Evolutionary conservation across 164 flowering plant genomes (phyloP), one percentile per base, ranked within the genome.

Genomic region (Dillenia suffruticosa): DNA sequence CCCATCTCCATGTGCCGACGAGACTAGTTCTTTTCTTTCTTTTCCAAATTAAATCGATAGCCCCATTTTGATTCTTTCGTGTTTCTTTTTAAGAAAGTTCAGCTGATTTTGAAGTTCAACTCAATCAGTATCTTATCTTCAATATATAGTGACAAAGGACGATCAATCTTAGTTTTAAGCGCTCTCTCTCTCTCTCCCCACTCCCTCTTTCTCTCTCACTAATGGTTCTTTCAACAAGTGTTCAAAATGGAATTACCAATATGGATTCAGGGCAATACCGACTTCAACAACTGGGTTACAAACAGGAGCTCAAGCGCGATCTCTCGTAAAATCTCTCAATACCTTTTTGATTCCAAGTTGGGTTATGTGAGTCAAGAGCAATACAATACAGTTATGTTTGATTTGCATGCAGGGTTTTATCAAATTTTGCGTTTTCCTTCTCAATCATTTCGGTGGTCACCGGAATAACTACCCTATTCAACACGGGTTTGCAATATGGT

Each of bases 231-330:
- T 77, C 83, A 19, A 45, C 75, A 17, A 66, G 64, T 26, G 71
- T 50, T 62, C 62, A 60, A 40, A 72, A 70, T 49, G 77, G 71
- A 26, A 45, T 40, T 53, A 55, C 7, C 47, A 63, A 77, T 7
- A 19, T 62, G 12, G 97, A 88, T 70, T 70, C 97, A 5, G 96
- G 97, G 44, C 82, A 74, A 51, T 51, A 85, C 51, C 87, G 97
- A 14, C 79, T 88, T 32, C 70, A 75, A 2, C 84, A 91, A 71
- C 93, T 91, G 49, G 97, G 96, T 32, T 91, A 91, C 82, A 91
- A 91, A 65, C 97, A 91, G 74, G 97, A 91, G 58, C 87, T 91
- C 64, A 89, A 87, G 82, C 92, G 97, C 46, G 96, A 91, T 65
- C 87, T 91, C 69, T 88, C 97, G 93, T 88, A 86, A 84, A 8